Evolutionary conservation across 768 basidiomycete species (phyloP), one percentile per base, ranked within the genome.

Genomic region (Neoboletus magnificus): DNA sequence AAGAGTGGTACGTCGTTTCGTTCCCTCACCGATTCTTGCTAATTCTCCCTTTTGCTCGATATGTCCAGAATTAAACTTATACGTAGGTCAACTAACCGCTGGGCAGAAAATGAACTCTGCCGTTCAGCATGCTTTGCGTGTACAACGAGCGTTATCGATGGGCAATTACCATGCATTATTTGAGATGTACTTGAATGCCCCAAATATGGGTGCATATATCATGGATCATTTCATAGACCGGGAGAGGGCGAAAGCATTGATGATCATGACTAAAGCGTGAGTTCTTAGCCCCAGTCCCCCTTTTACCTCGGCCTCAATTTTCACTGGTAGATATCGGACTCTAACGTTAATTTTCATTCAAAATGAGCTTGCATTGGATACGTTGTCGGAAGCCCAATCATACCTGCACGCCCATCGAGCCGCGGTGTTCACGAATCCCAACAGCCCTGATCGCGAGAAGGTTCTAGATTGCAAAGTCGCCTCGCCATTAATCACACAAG

Each of bases 211-310:
- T 37, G 94, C 84, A 51, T 98, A 98, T 72, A 93, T 99, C 66
- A 97, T 99, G 92, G 97, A 98, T 73, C 94, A 98, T 71, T 98
- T 98, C 71, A 89, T 98, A 65, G 84, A 86, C 65, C 82, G 97
- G 64, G 97, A 98, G 75, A 78, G 97, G 56, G 81, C 89, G 53
- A 83, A 84, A 56, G 94, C 93, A 2, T 71, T 99, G 57, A 83
- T 93, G 67, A 84, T 89, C 61, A 95, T 99, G 76, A 83, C 91
- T 30, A 97, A 90, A 82, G 89, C 91, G 97, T 98, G 63, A 66
- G 95, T 82, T 35, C 20, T 48, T 9, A 13, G 16, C n/a, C 11
- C 2, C 27, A 3, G 1, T 50, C 16, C 23, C 7, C 25, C 18
- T 37, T 25, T 32, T 36, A 47, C 46, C 35, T 51, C 48, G 56